A percentile compares a stretch with the other conserved stretches of the same genome.
Evolutionary conservation across 352 stramenopile species (phyloP).

Genomic region (Phytophthora macrochlamydospora): DNA sequence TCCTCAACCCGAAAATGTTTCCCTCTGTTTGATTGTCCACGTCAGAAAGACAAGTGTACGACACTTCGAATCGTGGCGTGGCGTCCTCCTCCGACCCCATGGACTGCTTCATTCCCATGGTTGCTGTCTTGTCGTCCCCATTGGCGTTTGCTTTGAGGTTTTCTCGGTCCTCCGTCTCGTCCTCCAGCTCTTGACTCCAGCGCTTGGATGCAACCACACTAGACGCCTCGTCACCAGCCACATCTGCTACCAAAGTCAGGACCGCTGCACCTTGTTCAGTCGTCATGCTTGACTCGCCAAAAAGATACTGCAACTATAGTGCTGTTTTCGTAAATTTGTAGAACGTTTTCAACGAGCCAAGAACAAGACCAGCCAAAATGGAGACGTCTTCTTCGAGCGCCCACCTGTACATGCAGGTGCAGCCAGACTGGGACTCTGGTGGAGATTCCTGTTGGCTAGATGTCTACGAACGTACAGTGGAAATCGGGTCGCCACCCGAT

Average conservation of each 20-base stretch:
- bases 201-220: background rate
- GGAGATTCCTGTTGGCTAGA: conserved; percentile 53
- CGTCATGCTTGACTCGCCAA: background rate
- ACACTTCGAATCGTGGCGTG: conserved; percentile 19
- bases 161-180: background rate
- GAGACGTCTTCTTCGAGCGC: conserved; percentile 12
- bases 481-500: conserved; percentile 11
- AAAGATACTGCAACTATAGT: background rate
- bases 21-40: conserved; percentile 8
- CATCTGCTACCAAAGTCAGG: background rate
- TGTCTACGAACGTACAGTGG: conserved; percentile 53
- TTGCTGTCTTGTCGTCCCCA: background rate
- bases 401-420: conserved; percentile 64
- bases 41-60: conserved; percentile 23
- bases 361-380: conserved; percentile 8
- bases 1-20: background rate
- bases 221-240: background rate
- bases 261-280: background rate
- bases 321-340: background rate
- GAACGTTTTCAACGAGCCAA: background rate
- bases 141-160: conserved; percentile 22
- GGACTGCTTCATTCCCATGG: background rate
- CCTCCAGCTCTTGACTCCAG: background rate
- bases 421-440: conserved; percentile 54
- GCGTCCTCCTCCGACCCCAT: background rate